Evolutionary conservation across 192 early-diverging fungal species (phyloP).

Genomic region (Backusella mclennaniae): DNA sequence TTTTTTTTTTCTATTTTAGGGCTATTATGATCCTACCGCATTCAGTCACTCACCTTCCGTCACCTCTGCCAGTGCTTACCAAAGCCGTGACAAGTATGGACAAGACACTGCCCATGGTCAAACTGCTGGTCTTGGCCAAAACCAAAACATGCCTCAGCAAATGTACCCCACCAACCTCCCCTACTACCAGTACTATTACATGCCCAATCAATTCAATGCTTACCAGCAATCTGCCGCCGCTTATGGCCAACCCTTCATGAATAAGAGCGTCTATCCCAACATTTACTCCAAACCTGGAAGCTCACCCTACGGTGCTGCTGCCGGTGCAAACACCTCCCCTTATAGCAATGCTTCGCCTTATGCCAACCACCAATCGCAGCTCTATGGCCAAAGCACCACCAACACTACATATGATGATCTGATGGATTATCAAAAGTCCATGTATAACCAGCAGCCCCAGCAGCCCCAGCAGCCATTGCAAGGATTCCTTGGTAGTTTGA

Average conservation of each 20-base stretch:
- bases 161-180: conserved; percentile 60
- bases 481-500: conserved; percentile 21
- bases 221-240: conserved; percentile 76
- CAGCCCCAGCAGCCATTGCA: conserved; percentile 17
- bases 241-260: conserved; percentile 80
- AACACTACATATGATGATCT: conserved; percentile 40
- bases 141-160: conserved; percentile 41
- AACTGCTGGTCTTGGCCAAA: conserved; percentile 39
- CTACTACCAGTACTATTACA: conserved; percentile 83
- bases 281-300: conserved; percentile 59
- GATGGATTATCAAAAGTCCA: conserved; percentile 45
- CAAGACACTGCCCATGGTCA: conserved; percentile 41
- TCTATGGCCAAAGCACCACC: conserved; percentile 2
- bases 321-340: conserved; percentile 15
- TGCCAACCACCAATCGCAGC: conserved; percentile 18
- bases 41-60: conserved; percentile 59
- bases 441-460: conserved; percentile 9
- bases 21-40: conserved; percentile 48
- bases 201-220: conserved; percentile 73
- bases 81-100: conserved; percentile 46
- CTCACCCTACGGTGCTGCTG: conserved; percentile 21
- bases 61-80: conserved; percentile 51
- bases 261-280: conserved; percentile 83
- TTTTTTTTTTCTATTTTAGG: conserved; percentile 19
- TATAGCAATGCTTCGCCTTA: conserved; percentile 38